Percentiles rank a stretch among this genome's conserved stretches.
Evolutionary conservation across 2,329 filamentous ascomycete genomes (phyloP).

Genomic region (Fusarium xylarioides): DNA sequence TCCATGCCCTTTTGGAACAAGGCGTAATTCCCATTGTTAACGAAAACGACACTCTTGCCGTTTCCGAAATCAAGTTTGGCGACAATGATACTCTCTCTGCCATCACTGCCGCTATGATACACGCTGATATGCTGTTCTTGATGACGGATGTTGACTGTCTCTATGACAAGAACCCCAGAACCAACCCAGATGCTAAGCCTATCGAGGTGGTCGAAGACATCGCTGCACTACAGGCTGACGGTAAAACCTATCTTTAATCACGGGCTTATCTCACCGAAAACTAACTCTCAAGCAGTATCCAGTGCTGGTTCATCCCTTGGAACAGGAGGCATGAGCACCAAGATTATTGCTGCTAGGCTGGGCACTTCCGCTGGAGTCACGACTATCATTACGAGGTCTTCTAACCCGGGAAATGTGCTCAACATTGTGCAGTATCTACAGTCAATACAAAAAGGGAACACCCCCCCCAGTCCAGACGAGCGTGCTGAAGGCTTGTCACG

Average conservation of each 20-base stretch:
- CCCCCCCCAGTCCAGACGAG: constrained; percentile 39
- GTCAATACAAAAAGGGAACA: constrained; percentile 24
- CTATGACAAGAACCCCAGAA: constrained; percentile 94
- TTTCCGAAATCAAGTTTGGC: constrained; percentile 98
- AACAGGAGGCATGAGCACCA: constrained; percentile 97
- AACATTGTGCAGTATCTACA: constrained; percentile 78
- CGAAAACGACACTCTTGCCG: constrained; percentile 96
- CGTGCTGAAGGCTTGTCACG: constrained; percentile 49
- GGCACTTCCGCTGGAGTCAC: constrained; percentile 95
- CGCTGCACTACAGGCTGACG: constrained; percentile 80
- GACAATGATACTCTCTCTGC: constrained; percentile 98
- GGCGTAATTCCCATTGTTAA: constrained; percentile 98
- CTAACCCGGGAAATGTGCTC: constrained; percentile 90
- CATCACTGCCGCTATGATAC: constrained; percentile 96
- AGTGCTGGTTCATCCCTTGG: constrained; percentile 88
- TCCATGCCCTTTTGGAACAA: constrained; percentile 89
- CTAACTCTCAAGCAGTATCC: constrained; percentile 67
- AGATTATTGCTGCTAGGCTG: constrained; percentile 91
- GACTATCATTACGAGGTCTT: constrained; percentile 92
- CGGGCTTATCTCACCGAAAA: neutral
- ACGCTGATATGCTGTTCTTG: constrained; percentile 94
- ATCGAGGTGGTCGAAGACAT: constrained; percentile 96
- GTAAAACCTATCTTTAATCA: constrained; percentile 51
- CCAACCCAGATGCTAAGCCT: constrained; percentile 82
- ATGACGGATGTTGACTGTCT: constrained; percentile 99